Conservation (phyloP, 1,284 basidiomycete species). For the Caloboletus firmus region DNA sequence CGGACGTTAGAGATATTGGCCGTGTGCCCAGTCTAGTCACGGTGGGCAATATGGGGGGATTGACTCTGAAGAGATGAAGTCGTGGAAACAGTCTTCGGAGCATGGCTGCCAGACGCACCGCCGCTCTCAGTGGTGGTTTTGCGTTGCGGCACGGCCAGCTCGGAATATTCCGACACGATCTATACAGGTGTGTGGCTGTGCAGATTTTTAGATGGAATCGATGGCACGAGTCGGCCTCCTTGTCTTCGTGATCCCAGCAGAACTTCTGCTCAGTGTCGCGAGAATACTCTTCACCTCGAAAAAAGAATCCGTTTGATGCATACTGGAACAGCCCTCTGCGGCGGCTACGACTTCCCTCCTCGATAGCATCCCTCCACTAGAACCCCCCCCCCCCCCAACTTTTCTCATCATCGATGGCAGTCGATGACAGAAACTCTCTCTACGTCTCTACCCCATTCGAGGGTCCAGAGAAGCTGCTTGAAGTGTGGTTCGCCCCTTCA, state of each 20-base stretch:
- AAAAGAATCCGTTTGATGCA: slow-evolving; percentile 52
- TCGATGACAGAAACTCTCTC: slow-evolving; percentile 36
- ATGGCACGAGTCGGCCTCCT: slow-evolving; percentile 3
- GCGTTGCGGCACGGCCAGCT: not conserved
- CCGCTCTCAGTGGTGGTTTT: not conserved
- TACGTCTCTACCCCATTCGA: slow-evolving; percentile 64
- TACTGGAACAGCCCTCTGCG: slow-evolving; percentile 45
- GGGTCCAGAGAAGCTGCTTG: slow-evolving; percentile 95
- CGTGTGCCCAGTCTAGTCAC: slow-evolving; percentile 24
- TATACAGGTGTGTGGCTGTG: slow-evolving; percentile 30
- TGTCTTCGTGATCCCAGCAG: slow-evolving; percentile 22
- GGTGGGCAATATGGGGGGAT: slow-evolving; percentile 48
- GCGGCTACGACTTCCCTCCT: slow-evolving; percentile 43
- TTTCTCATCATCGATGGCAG: slow-evolving; percentile 37
- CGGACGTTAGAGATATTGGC: slow-evolving; percentile 36
- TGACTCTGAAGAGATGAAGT: slow-evolving; percentile 29
- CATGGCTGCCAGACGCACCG: slow-evolving; percentile 8
- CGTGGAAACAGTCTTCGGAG: slow-evolving; percentile 34
- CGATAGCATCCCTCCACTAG: slow-evolving; percentile 52
- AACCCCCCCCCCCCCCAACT: not conserved
- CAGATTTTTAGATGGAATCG: slow-evolving; percentile 10
- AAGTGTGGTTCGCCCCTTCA: slow-evolving; percentile 95
- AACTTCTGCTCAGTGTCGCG: slow-evolving; percentile 19
- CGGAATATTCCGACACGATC: slow-evolving; percentile 18
- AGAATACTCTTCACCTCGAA: slow-evolving; percentile 14